Base-by-base conservation (phyloP, 2,329 filamentous ascomycete species). In the Septoria linicola region DNA sequence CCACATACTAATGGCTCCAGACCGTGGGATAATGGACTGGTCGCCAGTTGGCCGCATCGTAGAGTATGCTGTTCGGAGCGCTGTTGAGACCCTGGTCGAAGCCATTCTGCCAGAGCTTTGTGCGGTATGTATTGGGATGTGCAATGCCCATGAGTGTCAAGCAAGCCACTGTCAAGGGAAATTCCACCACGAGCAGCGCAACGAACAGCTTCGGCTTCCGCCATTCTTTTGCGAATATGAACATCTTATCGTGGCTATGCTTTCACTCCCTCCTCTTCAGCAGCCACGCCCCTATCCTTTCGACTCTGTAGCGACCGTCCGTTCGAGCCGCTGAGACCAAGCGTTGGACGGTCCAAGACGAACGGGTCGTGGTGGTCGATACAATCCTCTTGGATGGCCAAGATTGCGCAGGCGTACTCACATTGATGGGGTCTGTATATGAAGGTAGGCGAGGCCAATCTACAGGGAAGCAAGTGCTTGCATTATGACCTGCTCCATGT, bases 71-170 rank as follows among this genome's bases (percentile, higher is more conserved):
- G 54, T 73, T 78, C 11, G 88, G 87, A 60, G 82, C 83, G 55
- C 85, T 89, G 71, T 91, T 91, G 75, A 87, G 87, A 54, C 81
- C 80, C 66, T 87, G 75, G 47, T 84, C 77, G 53, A 76, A 82
- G 57, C 88, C 88, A 62, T 89, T 82, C 64, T 78, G 74, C 88
- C 88, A 92, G 62, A 91, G 73, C 59, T 78, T 80, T 7, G 82
- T 84, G 40, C 87, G 81, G 69, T 85, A 91, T 47, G 84, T 76
- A 67, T 90, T 80, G 13, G 87, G 87, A 60, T 87, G 83, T 27
- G 86, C 80, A 63, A 91, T 82, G 59, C 82, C 86, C 66, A 87
- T 88, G 45, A 91, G 76, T 31, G 87, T 78, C 57, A 92, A 78
- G 42, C 80, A 72, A 13, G 82, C 78, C 49, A 92, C 75, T 19